Evolutionary conservation across 768 basidiomycete genomes (phyloP), one percentile per base, ranked within the genome.

Genomic region (Termitomyces sp.): DNA sequence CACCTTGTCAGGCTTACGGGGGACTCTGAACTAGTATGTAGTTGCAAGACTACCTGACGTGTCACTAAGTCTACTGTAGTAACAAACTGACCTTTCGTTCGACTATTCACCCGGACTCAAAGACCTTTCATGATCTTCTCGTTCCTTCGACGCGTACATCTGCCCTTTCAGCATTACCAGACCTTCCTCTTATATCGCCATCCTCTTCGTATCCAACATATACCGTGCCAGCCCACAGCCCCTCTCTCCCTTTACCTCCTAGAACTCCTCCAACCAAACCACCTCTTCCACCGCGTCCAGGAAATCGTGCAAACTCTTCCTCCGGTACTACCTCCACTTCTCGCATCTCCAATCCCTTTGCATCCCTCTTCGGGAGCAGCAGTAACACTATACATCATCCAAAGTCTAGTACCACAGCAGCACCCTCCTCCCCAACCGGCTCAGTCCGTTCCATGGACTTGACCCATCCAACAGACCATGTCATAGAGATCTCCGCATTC

Each of bases 1-100:
- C 3, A 92, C 92, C 0, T 71, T 95, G 35, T 93, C 92, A 0
- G 96, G 95, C 5, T 71, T 98, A 26, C 75, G 94, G 21, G 94
- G 92, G 6, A 77, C 73, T 4, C 67, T 92, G 14, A 72, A 77
- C 45, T 77, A 79, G 87, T 90, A 70, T 55, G 81, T 72, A 47
- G 21, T 44, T 7, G 22, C 41, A 48, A n/a, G 3, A 38, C 10
- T 41, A 45, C 43, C 44, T 45, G 26, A 9, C 30, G 14, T 22
- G 6, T 57, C 19, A 55, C 35, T 56, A 24, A 45, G 34, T 57
- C n/a, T 53, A 46, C 17, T 58, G 28, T 45, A 78, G 77, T 4
- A 67, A 74, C 50, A 73, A 67, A 3, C 61, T 81, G 5, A 74
- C 71, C 17, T 71, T 80, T 54, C 73, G 75, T 38, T 77, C 78